These are phyloP conservation scores for Pseudocercospora eumusae DNA, from an alignment of 2,329 filamentous ascomycete genomes.

Conservation along the genomic window DNA sequence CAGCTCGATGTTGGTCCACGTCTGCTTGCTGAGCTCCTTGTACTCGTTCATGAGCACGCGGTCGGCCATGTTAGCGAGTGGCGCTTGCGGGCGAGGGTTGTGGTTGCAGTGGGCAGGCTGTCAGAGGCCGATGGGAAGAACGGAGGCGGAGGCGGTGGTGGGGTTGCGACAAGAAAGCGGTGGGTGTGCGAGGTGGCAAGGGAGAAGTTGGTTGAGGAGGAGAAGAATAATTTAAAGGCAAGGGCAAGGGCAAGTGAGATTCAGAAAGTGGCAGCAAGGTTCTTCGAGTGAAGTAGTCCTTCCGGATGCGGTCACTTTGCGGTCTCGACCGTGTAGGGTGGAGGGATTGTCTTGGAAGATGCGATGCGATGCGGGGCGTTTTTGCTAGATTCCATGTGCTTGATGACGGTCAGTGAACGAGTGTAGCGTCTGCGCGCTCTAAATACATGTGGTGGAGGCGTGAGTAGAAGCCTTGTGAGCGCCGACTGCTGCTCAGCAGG, in stretches of 20 bases:
- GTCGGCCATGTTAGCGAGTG: conserved; percentile 56
- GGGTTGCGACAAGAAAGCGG: neutral
- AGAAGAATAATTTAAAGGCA: conserved; percentile 13
- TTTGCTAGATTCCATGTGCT: neutral
- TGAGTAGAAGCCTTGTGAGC: neutral
- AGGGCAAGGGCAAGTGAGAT: neutral
- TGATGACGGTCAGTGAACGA: neutral
- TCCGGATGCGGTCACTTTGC: neutral
- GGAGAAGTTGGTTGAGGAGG: neutral
- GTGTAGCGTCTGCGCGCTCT: neutral
- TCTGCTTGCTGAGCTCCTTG: conserved; percentile 78
- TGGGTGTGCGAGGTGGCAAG: neutral
- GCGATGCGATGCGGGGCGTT: neutral
- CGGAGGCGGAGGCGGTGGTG: neutral
- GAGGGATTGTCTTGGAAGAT: neutral
- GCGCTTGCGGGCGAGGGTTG: neutral
- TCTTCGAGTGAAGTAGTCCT: conserved; percentile 5
- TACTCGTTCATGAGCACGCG: conserved; percentile 88
- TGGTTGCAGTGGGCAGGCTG: neutral
- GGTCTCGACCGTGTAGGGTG: neutral
- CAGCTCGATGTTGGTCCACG: conserved; percentile 89
- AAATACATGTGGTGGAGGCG: neutral
- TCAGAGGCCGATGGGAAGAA: conserved; percentile 11
- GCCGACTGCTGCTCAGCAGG: neutral
- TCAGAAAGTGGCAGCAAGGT: conserved; percentile 7